These are phyloP conservation scores for Pachysandra terminalis DNA, from an alignment of 164 flowering plant species.

Conservation along the genomic window DNA sequence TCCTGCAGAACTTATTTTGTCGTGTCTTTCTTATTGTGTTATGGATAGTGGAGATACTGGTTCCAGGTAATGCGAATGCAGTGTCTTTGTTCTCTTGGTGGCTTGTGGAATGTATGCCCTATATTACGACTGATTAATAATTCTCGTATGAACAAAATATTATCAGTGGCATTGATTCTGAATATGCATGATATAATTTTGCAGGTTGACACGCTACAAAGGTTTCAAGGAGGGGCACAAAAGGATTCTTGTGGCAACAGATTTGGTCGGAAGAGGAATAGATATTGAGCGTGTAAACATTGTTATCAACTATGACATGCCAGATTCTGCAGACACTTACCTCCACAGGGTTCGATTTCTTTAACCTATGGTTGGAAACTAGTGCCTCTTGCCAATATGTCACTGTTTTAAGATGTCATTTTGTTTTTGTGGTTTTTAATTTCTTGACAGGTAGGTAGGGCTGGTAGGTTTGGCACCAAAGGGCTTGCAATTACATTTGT, in stretches of 20 bases:
- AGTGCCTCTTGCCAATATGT: too few relatives aligned
- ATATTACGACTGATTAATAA: too few relatives aligned
- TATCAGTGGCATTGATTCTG: too few relatives aligned
- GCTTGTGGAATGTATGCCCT: too few relatives aligned
- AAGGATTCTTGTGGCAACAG: slow-evolving; percentile 95
- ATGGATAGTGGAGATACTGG: too few relatives aligned
- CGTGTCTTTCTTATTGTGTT: too few relatives aligned
- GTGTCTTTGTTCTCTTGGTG: too few relatives aligned
- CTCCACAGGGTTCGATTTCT: slow-evolving; percentile 64
- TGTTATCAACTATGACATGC: slow-evolving; percentile 99
- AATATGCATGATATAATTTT: slow-evolving; percentile 4
- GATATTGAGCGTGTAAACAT: slow-evolving; percentile 97
- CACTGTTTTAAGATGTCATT: too few relatives aligned
- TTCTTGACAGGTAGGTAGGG: slow-evolving; percentile 77
- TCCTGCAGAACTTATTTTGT: too few relatives aligned
- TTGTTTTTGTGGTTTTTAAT: background rate
- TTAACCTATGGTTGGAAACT: background rate
- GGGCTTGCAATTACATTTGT: slow-evolving; percentile 98
- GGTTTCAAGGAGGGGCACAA: slow-evolving; percentile 94
- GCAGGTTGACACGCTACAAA: slow-evolving; percentile 86
- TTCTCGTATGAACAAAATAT: too few relatives aligned
- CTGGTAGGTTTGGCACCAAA: slow-evolving; percentile 97
- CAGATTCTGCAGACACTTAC: slow-evolving; percentile 97
- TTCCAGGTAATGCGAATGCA: too few relatives aligned
- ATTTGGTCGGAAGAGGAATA: slow-evolving; percentile 96